Percentiles rank a stretch among this genome's conserved stretches.
Evolutionary conservation across 768 basidiomycete genomes (phyloP).

Genomic region (Mycena rosella): DNA sequence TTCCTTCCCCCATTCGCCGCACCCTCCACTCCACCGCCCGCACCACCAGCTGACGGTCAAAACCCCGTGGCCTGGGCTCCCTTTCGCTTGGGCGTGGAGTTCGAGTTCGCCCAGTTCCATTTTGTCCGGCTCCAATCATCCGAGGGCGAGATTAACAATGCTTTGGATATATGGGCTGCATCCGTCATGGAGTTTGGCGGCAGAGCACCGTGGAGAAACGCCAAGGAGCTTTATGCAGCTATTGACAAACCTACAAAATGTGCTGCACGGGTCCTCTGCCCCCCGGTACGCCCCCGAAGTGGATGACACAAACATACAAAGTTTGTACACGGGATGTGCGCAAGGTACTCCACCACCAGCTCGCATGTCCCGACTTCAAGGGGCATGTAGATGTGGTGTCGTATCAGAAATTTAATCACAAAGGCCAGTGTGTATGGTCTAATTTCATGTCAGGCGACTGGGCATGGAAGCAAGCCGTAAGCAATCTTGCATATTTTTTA

Average conservation of each 20-base stretch:
- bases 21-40: background rate
- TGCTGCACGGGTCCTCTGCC: background rate
- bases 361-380: background rate
- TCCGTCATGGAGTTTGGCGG: slow-evolving; percentile 11
- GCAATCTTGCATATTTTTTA: too few species aligned
- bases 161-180: slow-evolving; percentile 35
- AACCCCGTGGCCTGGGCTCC: slow-evolving; percentile 24
- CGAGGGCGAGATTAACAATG: slow-evolving; percentile 27
- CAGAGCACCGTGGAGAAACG: slow-evolving; percentile 5
- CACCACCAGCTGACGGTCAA: background rate
- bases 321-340: background rate
- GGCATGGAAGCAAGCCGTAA: slow-evolving; percentile 50
- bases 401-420: slow-evolving; percentile 28
- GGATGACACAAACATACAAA: background rate
- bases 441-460: slow-evolving; percentile 55
- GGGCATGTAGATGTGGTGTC: background rate
- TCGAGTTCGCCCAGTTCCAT: slow-evolving; percentile 35
- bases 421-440: slow-evolving; percentile 38
- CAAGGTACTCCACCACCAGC: background rate
- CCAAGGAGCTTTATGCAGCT: slow-evolving; percentile 1
- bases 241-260: background rate
- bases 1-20: too few species aligned
- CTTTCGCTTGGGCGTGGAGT: slow-evolving; percentile 25
- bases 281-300: background rate
- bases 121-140: slow-evolving; percentile 36